These are phyloP conservation scores for Tylopilus felleus DNA, from an alignment of 768 basidiomycete species.

Conservation along the genomic window DNA sequence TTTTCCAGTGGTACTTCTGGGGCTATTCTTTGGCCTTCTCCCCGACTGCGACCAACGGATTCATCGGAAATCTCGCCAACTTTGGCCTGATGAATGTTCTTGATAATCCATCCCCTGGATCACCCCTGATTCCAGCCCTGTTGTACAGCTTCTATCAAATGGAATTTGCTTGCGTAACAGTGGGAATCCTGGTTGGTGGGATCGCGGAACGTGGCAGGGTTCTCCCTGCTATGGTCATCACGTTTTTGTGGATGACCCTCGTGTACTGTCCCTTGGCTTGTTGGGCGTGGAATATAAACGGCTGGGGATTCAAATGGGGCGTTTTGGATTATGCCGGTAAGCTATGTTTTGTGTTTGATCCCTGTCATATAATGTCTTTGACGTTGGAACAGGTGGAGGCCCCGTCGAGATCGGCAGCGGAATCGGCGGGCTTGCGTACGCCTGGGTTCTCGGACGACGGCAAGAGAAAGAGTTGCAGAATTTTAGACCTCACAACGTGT, in stretches of 20 bases:
- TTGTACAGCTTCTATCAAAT: constrained; percentile 86
- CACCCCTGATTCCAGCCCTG: constrained; percentile 75
- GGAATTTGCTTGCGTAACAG: constrained; percentile 83
- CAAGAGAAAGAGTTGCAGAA: constrained; percentile 67
- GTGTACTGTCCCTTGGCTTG: constrained; percentile 87
- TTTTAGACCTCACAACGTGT: constrained; percentile 87
- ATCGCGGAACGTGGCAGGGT: constrained; percentile 86
- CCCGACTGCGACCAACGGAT: constrained; percentile 66
- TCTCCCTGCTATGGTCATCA: constrained; percentile 75
- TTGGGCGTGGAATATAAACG: constrained; percentile 79
- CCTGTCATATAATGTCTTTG: not conserved
- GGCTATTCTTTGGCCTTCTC: constrained; percentile 87
- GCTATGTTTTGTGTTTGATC: constrained; percentile 12
- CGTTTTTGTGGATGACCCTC: constrained; percentile 81
- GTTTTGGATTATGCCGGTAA: constrained; percentile 84
- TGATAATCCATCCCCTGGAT: constrained; percentile 70
- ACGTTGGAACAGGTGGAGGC: constrained; percentile 56
- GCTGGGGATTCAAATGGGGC: constrained; percentile 85
- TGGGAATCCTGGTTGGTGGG: constrained; percentile 72
- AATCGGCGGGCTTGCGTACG: constrained; percentile 78
- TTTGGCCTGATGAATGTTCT: constrained; percentile 75
- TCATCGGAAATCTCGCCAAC: constrained; percentile 75
- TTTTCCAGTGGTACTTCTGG: constrained; percentile 82
- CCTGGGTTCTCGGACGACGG: constrained; percentile 83
- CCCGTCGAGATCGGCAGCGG: constrained; percentile 89